Conservation (phyloP, 2,329 filamentous ascomycete species). For the Hypoxylon sp. region DNA sequence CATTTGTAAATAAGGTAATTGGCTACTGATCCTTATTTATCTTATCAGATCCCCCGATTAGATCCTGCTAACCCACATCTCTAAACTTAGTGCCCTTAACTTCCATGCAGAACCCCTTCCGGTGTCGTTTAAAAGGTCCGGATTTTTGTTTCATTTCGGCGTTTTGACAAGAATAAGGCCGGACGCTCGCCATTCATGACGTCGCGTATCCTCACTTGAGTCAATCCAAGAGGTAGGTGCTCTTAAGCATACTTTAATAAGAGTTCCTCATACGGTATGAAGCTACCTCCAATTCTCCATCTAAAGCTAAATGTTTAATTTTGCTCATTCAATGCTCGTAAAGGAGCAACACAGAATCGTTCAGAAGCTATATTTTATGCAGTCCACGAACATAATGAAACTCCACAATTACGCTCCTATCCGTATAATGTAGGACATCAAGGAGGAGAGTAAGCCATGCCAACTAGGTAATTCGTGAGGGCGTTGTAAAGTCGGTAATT, state of each 20-base stretch:
- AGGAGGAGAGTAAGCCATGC: no score
- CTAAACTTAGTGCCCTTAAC: neutral
- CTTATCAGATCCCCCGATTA: slow-evolving; percentile 44
- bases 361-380: neutral
- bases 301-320: no score
- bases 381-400: no score
- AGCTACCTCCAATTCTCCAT: no score
- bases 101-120: neutral
- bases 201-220: no score
- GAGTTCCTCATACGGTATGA: no score
- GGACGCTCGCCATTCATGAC: slow-evolving; percentile 5
- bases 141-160: slow-evolving; percentile 7
- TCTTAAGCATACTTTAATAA: no score
- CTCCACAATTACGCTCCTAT: no score
- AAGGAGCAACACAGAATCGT: neutral
- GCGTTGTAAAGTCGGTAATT: neutral
- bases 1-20: slow-evolving; percentile 14
- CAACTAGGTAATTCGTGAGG: neutral
- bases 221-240: no score
- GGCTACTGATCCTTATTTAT: slow-evolving; percentile 33
- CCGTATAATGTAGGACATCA: no score
- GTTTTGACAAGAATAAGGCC: slow-evolving; percentile 2
- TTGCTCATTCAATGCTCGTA: no score
- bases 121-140: neutral
- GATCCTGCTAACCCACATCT: slow-evolving; percentile 21